Percentiles rank a stretch among this genome's conserved stretches.
Evolutionary conservation across 2,329 filamentous ascomycete species (phyloP).

Genomic region (Neopestalotiopsis sp.): DNA sequence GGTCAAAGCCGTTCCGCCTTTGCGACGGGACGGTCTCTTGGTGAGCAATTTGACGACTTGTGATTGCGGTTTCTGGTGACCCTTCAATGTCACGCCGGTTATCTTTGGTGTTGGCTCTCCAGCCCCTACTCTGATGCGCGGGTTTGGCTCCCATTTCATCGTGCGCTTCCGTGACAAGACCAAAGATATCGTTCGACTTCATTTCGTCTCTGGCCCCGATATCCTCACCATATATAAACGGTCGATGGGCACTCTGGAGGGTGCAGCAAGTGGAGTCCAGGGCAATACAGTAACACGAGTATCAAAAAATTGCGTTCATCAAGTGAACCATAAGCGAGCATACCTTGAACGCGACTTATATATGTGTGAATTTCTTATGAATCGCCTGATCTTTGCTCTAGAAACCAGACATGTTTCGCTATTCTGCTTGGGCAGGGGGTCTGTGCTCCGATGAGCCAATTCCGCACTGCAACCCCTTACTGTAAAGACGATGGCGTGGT

Average conservation of each 20-base stretch:
- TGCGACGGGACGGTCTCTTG: not conserved
- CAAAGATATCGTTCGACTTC: not conserved
- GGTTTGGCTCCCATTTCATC: not conserved
- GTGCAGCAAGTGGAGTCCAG: too few relatives aligned
- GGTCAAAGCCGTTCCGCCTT: not conserved
- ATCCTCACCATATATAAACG: too few relatives aligned
- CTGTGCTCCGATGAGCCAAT: conserved; percentile 12
- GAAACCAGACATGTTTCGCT: conserved; percentile 16
- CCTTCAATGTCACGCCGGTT: not conserved
- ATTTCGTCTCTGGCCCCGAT: too few relatives aligned
- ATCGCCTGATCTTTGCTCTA: not conserved
- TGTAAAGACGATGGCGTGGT: not conserved
- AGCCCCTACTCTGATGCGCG: not conserved
- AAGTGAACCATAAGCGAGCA: not conserved
- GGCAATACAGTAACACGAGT: too few relatives aligned
- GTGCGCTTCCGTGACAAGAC: not conserved
- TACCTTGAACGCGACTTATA: not conserved
- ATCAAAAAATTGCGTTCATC: not conserved
- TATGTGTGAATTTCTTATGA: not conserved
- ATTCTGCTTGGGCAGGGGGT: conserved; percentile 8
- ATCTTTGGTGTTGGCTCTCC: not conserved
- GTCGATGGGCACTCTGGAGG: too few relatives aligned
- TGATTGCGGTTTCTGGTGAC: not conserved
- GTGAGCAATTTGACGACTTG: not conserved
- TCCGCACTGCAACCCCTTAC: not conserved